A percentile compares a stretch with the other conserved stretches of the same genome.
Conservation (phyloP, 805 yeast species). For the Isabelozyma heimii region DNA sequence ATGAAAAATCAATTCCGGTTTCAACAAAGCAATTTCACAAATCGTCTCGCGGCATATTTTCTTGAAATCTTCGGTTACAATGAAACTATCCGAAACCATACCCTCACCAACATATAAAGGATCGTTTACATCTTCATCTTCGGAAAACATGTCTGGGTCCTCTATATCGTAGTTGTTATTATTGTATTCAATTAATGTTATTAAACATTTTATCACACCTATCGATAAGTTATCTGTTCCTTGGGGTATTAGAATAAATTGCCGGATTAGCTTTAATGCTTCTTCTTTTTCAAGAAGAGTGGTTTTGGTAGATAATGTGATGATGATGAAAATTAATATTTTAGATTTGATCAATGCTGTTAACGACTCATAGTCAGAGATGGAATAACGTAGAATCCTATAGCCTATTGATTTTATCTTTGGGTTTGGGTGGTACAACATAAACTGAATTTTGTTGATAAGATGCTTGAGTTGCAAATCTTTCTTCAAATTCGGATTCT, state of each 20-base stretch:
- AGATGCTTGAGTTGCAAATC: conserved; percentile 63
- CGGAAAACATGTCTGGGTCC: conserved; percentile 1
- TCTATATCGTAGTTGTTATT: conserved; percentile 7
- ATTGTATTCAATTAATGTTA: conserved; percentile 55
- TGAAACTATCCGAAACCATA: conserved; percentile 1
- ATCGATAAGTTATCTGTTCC: conserved; percentile 54
- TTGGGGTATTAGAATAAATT: conserved; percentile 49
- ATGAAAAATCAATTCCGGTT: conserved; percentile 45
- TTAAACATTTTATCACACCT: conserved; percentile 66
- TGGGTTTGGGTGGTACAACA: conserved; percentile 55
- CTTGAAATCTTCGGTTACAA: conserved; percentile 35
- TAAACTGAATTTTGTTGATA: conserved; percentile 54
- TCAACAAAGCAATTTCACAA: conserved; percentile 34
- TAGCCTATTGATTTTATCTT: conserved; percentile 75
- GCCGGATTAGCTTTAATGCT: conserved; percentile 69
- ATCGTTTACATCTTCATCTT: background rate
- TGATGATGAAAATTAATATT: conserved; percentile 60
- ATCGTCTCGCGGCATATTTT: conserved; percentile 43
- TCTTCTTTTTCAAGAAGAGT: conserved; percentile 67
- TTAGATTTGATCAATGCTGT: conserved; percentile 51
- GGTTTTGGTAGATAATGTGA: conserved; percentile 57
- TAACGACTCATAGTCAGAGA: conserved; percentile 54
- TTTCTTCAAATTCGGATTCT: conserved; percentile 57
- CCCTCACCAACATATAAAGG: conserved; percentile 1
- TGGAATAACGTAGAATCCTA: conserved; percentile 65